Evolutionary conservation across 257 asterid genomes (phyloP).

Genomic region (Capsicum pubescens): DNA sequence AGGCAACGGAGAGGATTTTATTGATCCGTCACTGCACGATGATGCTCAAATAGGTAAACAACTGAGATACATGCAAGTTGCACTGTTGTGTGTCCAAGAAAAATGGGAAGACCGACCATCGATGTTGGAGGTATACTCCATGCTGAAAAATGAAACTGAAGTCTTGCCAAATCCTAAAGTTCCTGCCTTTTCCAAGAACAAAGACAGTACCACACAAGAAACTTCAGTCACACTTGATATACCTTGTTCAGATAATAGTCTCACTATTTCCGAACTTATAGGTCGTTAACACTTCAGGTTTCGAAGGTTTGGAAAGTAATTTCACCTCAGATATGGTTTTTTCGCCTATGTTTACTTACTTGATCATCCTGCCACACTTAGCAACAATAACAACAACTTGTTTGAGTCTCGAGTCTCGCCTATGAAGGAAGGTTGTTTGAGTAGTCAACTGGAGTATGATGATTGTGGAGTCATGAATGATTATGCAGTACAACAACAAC

Average conservation of each 20-base stretch:
- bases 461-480: not conserved
- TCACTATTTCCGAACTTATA: slow-evolving; percentile 33
- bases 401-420: too few relatives aligned
- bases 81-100: slow-evolving; percentile 51
- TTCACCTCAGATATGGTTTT: too few relatives aligned
- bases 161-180: slow-evolving; percentile 34
- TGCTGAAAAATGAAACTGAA: slow-evolving; percentile 40
- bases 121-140: slow-evolving; percentile 49
- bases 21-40: slow-evolving; percentile 42
- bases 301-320: too few relatives aligned
- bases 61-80: slow-evolving; percentile 45
- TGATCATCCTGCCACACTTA: too few relatives aligned
- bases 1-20: slow-evolving; percentile 32
- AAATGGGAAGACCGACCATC: slow-evolving; percentile 45
- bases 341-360: not conserved
- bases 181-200: slow-evolving; percentile 42
- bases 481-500: not conserved
- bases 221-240: slow-evolving; percentile 17
- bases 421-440: not conserved
- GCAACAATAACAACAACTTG: too few relatives aligned
- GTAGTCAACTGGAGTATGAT: not conserved
- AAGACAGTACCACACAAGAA: not conserved
- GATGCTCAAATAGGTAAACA: slow-evolving; percentile 30
- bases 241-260: slow-evolving; percentile 31
- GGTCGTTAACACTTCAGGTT: slow-evolving; percentile 33